Evolutionary conservation across 352 stramenopile species (phyloP).

Genomic region (Pythium insidiosum): DNA sequence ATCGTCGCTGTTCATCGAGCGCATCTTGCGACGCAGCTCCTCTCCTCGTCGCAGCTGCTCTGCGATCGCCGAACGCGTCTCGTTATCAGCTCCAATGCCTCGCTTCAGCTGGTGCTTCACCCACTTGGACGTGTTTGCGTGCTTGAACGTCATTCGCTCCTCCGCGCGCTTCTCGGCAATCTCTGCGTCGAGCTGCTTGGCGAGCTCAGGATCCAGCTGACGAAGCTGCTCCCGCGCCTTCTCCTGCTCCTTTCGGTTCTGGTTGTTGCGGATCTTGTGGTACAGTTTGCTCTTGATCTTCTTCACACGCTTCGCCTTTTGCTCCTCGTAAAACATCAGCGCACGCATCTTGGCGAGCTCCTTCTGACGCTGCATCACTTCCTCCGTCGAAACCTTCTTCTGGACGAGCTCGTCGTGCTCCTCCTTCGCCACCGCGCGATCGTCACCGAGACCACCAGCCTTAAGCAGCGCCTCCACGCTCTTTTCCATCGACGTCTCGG

Average conservation of each 20-base stretch:
- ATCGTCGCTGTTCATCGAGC: slow-evolving; percentile 58
- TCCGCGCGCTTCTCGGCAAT: slow-evolving; percentile 90
- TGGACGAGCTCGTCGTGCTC: slow-evolving; percentile 66
- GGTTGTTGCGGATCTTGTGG: slow-evolving; percentile 95
- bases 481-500: slow-evolving; percentile 88
- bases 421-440: slow-evolving; percentile 43
- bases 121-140: slow-evolving; percentile 98
- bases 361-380: slow-evolving; percentile 80
- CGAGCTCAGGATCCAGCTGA: slow-evolving; percentile 67
- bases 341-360: slow-evolving; percentile 95
- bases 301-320: slow-evolving; percentile 97
- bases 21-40: slow-evolving; percentile 92
- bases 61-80: slow-evolving; percentile 87
- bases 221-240: slow-evolving; percentile 79
- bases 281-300: slow-evolving; percentile 99
- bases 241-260: slow-evolving; percentile 83
- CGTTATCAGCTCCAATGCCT: slow-evolving; percentile 87
- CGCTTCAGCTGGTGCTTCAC: slow-evolving; percentile 92
- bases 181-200: slow-evolving; percentile 70
- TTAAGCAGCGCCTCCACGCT: slow-evolving; percentile 61
- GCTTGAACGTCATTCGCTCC: slow-evolving; percentile 96
- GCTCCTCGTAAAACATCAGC: slow-evolving; percentile 98
- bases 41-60: slow-evolving; percentile 87
- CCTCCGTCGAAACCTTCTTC: slow-evolving; percentile 62
- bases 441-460: slow-evolving; percentile 47